A percentile compares a stretch with the other conserved stretches of the same genome.
phyloP scores from a whole-genome alignment of 495 filamentous ascomycete genomes.

The Neurospora sp. region DNA sequence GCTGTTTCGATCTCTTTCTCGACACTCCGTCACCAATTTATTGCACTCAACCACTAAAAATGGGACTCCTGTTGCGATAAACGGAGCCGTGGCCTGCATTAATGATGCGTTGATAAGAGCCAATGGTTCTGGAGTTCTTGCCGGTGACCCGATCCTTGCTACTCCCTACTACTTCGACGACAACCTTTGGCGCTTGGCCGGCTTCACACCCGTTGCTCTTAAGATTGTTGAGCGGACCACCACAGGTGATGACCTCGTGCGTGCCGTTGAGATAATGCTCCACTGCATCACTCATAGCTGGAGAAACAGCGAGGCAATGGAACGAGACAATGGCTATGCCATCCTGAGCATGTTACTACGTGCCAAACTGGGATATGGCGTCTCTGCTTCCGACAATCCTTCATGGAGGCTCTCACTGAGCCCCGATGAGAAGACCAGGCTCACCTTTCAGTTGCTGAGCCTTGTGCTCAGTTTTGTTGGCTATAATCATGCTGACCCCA shows the following conservation, averaged over 20 bases:
- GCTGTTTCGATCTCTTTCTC: constrained; percentile 66
- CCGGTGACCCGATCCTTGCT: constrained; percentile 74
- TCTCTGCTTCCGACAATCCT: constrained; percentile 27
- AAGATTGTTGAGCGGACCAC: constrained; percentile 71
- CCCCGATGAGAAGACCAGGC: constrained; percentile 48
- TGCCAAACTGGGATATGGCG: constrained; percentile 57
- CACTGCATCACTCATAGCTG: constrained; percentile 77
- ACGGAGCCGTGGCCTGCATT: constrained; percentile 76
- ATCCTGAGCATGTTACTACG: constrained; percentile 71
- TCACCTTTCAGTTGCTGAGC: constrained; percentile 62
- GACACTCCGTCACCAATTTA: constrained; percentile 60
- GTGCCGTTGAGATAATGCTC: constrained; percentile 74
- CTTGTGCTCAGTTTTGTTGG: constrained; percentile 79
- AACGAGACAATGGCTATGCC: constrained; percentile 86
- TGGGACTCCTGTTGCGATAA: constrained; percentile 73
- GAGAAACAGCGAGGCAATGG: constrained; percentile 98
- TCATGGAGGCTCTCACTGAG: constrained; percentile 29
- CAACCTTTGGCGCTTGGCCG: constrained; percentile 83
- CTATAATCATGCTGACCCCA: constrained; percentile 63
- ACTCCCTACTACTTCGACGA: constrained; percentile 79
- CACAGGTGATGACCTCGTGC: constrained; percentile 56
- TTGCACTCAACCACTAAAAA: constrained; percentile 61
- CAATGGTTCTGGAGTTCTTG: constrained; percentile 70
- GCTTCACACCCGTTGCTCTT: constrained; percentile 72
- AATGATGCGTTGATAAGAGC: constrained; percentile 75